Conservation (phyloP, 2,329 filamentous ascomycete genomes). For the Colletotrichum echinochloae region DNA sequence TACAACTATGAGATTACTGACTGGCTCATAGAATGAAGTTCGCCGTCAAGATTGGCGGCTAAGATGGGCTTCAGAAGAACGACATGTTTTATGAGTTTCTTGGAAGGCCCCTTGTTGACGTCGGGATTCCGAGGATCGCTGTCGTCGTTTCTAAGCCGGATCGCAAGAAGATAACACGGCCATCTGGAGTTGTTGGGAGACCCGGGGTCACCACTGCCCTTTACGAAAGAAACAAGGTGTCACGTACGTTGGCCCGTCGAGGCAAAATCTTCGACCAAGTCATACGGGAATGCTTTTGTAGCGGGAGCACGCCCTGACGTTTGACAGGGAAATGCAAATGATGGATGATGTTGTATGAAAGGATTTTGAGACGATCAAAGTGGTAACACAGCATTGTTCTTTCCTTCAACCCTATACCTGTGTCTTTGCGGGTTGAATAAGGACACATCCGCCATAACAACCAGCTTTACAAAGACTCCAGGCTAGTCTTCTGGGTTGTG, state of each 20-base stretch:
- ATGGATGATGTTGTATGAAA: background rate
- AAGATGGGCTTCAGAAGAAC: background rate
- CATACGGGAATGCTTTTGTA: background rate
- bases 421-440: background rate
- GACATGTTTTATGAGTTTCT: background rate
- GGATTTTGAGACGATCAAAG: background rate
- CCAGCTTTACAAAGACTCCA: constrained; percentile 9
- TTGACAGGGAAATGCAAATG: background rate
- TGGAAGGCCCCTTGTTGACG: background rate
- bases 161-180: background rate
- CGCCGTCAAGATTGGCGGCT: no score
- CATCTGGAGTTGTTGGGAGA: background rate
- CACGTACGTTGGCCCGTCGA: background rate
- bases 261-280: no score
- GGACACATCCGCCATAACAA: background rate
- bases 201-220: background rate
- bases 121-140: background rate
- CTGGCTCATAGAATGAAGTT: background rate
- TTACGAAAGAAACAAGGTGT: no score
- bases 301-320: background rate
- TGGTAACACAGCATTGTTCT: background rate
- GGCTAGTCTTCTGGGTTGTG: background rate
- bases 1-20: background rate
- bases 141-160: background rate
- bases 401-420: background rate